Evolutionary conservation across 257 asterid genomes (phyloP), one percentile per base, ranked within the genome.

Genomic region (Nemophila menziesii): DNA sequence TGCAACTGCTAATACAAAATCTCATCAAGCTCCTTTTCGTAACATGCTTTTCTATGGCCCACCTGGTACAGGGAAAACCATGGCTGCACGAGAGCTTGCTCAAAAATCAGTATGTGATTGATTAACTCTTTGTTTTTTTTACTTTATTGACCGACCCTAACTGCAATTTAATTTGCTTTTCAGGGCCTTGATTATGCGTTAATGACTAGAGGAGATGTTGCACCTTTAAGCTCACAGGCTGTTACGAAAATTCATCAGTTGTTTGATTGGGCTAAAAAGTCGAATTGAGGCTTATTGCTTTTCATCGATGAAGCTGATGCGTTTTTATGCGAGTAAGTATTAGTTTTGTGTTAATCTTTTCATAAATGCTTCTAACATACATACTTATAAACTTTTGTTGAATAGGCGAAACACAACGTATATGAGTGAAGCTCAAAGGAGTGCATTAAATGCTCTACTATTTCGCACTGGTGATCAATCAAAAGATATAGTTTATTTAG

Each of bases 151-250:
- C n/a, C n/a, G n/a, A n/a, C 33, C 39, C 52, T 58, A 20, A 11
- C 26, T 11, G 27, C 49, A 39, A 20, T 60, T 65, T 44, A 9
- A 48, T 59, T 44, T 73, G 41, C 48, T 54, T 38, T 34, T 19
- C 44, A 89, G 97, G 97, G 95, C 39, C 97, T 89, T 40, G 95
- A 89, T 65, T 89, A 84, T 48, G 97, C 95, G 62, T 64, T 89
- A 71, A 89, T 89, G 97, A 84, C 97, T 2, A 95, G 97, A 49
- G 97, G 97, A 50, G 97, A 89, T 65, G 94, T 89, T 20, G 97
- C 95, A 0, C 97, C 95, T 8, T 52, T 89, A 51, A 93, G 97
- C 9, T 59, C 97, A 11, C 95, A 89, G 67, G 97, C 94, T 62
- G 97, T 89, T 48, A 89, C 97, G 13, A 89, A 89, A 72, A 89